Base-by-base conservation (phyloP, 2,329 filamentous ascomycete genomes). In the Fusarium sp. region DNA sequence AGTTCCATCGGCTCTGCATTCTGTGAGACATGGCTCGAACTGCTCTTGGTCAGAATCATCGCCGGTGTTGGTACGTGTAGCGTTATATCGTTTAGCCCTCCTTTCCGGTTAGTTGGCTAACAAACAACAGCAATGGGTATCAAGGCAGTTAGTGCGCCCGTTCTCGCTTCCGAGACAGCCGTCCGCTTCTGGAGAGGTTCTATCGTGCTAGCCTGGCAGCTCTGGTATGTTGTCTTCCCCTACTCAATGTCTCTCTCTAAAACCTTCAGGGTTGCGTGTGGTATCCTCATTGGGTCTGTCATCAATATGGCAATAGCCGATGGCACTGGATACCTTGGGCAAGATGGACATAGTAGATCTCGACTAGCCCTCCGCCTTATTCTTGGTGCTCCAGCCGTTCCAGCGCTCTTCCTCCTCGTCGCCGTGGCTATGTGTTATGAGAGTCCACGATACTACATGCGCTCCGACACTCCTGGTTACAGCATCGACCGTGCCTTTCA, bases 391-490 rank as follows among this genome's bases (percentile, higher is more conserved):
- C 36, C 36, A 31, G 51, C 35, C 22, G 36, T 20, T 5, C 51
- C 51, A 18, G 51, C 51, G 8, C 15, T 39, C 6, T 31, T 54
- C 14, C 14, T 41, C 2, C 24, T 41, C 15, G 31, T 54, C 7
- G 9, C 51, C 16, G 51, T 54, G 10, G 7, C 51, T 11, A 54
- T 31, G 51, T 54, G 51, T 3, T 54, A 54, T 8, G 51, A 54
- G 36, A 54, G 51, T 7, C 51, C 51, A 30, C 24, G 51, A 39
- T 54, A 54, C 35, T 54, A 54, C 6, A 54, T 54, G 51, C 51
- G 51, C 7, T 30, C 24, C 11, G 51, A 39, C 6, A 54, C 51
- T 15, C 51, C 51, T 5, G 35, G 51, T 3, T 39, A 30, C 51
- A 54, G 35, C 22, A 54, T 39, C 4, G 51, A 39, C 5, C 26